Conservation (phyloP, 1,139 yeast species). For the Hemisphaericaspora lyxosophila region DNA sequence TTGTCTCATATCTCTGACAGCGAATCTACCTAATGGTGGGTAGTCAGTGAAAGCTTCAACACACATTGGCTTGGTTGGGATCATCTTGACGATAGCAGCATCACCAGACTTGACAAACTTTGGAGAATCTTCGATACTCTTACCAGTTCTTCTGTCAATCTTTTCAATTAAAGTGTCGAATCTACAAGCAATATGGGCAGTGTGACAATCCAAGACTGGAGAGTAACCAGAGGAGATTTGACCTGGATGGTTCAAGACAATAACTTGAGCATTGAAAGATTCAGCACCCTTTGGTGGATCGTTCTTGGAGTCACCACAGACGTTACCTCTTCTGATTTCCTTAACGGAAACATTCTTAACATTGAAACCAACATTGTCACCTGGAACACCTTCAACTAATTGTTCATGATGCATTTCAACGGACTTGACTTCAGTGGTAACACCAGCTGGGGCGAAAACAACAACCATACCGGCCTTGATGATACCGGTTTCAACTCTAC, state of each 20-base stretch:
- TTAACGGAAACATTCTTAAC: conserved; percentile 92
- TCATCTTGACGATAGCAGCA: conserved; percentile 88
- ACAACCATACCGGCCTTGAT: conserved; percentile 92
- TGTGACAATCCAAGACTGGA: conserved; percentile 93
- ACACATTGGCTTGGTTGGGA: conserved; percentile 96
- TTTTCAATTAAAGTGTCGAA: conserved; percentile 81
- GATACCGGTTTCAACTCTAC: conserved; percentile 91
- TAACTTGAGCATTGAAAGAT: conserved; percentile 86
- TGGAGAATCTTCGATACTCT: conserved; percentile 79
- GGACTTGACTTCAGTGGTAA: conserved; percentile 90
- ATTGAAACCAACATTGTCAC: conserved; percentile 88
- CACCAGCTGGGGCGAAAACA: conserved; percentile 89
- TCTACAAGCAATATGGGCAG: conserved; percentile 93
- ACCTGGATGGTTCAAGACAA: conserved; percentile 92
- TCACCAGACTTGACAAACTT: conserved; percentile 92
- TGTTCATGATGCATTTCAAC: conserved; percentile 94
- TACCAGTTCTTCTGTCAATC: conserved; percentile 95
- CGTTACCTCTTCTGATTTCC: conserved; percentile 96
- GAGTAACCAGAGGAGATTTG: conserved; percentile 91
- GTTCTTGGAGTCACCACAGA: conserved; percentile 93
- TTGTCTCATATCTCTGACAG: conserved; percentile 99
- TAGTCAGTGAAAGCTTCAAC: conserved; percentile 95
- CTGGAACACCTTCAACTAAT: conserved; percentile 82
- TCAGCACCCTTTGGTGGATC: conserved; percentile 86
- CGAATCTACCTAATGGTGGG: conserved; percentile 99